Percentiles rank a stretch among this genome's conserved stretches.
Conservation (phyloP, 148 eudicot genomes). For the Chenopodium berlandieri region DNA sequence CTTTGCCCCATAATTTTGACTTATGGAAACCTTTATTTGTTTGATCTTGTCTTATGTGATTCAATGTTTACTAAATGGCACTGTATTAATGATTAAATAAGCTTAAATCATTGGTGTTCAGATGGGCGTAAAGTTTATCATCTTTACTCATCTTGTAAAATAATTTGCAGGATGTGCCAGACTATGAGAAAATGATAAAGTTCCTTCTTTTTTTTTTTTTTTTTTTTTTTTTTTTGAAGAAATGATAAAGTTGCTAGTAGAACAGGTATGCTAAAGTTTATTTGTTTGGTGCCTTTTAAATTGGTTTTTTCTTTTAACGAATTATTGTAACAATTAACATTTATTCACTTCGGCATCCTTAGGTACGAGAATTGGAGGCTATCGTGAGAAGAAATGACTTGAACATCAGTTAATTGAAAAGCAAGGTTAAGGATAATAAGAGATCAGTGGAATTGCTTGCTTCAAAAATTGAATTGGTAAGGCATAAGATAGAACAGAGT, state of each 20-base stretch:
- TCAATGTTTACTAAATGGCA: background rate
- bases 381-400: constrained; percentile 57
- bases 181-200: constrained; percentile 15
- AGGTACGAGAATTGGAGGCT: constrained; percentile 67
- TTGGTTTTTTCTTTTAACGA: constrained; percentile 12
- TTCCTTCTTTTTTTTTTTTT: too few species aligned
- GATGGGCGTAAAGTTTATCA: background rate
- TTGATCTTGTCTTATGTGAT: background rate
- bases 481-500: constrained; percentile 2
- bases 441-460: constrained; percentile 40
- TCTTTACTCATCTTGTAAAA: constrained; percentile 5
- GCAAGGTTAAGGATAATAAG: constrained; percentile 57
- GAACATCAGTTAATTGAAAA: constrained; percentile 48
- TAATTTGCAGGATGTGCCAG: constrained; percentile 36
- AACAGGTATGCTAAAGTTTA: constrained; percentile 49
- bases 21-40: background rate
- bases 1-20: constrained; percentile 5
- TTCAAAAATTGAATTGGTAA: constrained; percentile 58
- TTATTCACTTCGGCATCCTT: constrained; percentile 26
- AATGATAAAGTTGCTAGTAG: constrained; percentile 48
- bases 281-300: constrained; percentile 5
- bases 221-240: background rate
- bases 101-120: background rate
- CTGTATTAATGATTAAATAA: background rate
- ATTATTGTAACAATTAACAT: background rate